Evolutionary conservation across 2,329 filamentous ascomycete species (phyloP).

Genomic region (Cladosporium phlei): DNA sequence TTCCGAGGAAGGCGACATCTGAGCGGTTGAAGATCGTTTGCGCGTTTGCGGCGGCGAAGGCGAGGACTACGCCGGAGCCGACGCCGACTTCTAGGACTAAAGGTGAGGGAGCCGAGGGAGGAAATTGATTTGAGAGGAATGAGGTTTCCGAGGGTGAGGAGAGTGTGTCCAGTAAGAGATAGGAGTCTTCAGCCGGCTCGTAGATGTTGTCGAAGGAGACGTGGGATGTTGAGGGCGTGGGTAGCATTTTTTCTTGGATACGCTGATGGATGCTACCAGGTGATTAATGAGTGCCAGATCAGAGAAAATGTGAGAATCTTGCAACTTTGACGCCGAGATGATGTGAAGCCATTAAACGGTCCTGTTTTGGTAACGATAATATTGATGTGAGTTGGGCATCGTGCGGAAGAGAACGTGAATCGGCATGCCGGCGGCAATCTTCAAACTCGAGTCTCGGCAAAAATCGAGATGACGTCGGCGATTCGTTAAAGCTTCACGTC

Average conservation of each 20-base stretch:
- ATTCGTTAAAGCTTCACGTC: not conserved
- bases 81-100: conserved; percentile 82
- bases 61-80: conserved; percentile 89
- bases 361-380: not conserved
- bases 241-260: conserved; percentile 74
- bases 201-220: conserved; percentile 85
- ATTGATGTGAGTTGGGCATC: conserved; percentile 4
- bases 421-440: no score
- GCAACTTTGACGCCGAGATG: not conserved
- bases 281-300: no score
- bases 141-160: conserved; percentile 63
- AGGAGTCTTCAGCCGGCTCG: conserved; percentile 94
- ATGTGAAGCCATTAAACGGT: not conserved
- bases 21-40: conserved; percentile 64
- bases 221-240: conserved; percentile 89
- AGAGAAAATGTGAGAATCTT: no score
- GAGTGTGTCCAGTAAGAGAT: conserved; percentile 85
- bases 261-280: no score
- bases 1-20: conserved; percentile 66
- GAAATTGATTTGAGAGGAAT: conserved; percentile 65
- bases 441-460: not conserved
- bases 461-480: conserved; percentile 12
- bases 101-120: conserved; percentile 29
- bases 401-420: no score
- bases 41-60: conserved; percentile 76